phyloP scores from a whole-genome alignment of 352 stramenopile species.

The Globisporangium emineosum region DNA sequence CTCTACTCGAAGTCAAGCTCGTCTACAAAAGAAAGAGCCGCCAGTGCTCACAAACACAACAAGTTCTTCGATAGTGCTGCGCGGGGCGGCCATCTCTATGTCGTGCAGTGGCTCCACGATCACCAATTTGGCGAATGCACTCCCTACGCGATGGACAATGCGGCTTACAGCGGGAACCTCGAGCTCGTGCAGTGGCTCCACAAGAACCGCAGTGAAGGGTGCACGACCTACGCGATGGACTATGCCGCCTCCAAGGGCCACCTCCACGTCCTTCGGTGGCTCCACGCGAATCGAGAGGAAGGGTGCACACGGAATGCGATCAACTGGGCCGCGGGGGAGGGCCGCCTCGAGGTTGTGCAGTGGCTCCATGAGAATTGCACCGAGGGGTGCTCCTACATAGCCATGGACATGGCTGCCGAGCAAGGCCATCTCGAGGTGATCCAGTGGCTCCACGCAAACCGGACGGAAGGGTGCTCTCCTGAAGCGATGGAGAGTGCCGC shows the following conservation, averaged over 20 bases:
- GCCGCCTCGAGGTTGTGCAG: constrained; percentile 5
- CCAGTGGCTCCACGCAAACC: constrained; percentile 1
- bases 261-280: background rate
- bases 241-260: background rate
- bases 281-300: too few species aligned
- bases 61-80: too few species aligned
- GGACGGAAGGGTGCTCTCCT: constrained; percentile 9
- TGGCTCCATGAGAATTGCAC: constrained; percentile 6
- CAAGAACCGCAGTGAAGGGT: too few species aligned
- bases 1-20: too few species aligned
- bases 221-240: too few species aligned
- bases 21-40: too few species aligned
- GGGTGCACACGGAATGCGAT: background rate
- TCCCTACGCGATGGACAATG: too few species aligned
- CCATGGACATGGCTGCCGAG: background rate
- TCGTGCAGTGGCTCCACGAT: background rate
- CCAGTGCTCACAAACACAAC: too few species aligned
- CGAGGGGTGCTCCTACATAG: background rate
- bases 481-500: constrained; percentile 6
- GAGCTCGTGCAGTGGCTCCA: too few species aligned
- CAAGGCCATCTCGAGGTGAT: background rate
- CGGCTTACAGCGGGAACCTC: too few species aligned
- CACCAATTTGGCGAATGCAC: too few species aligned
- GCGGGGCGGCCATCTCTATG: too few species aligned
- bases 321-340: constrained; percentile 5